Conservation (phyloP, 208 protist species). For the Trypanosoma avium region DNA sequence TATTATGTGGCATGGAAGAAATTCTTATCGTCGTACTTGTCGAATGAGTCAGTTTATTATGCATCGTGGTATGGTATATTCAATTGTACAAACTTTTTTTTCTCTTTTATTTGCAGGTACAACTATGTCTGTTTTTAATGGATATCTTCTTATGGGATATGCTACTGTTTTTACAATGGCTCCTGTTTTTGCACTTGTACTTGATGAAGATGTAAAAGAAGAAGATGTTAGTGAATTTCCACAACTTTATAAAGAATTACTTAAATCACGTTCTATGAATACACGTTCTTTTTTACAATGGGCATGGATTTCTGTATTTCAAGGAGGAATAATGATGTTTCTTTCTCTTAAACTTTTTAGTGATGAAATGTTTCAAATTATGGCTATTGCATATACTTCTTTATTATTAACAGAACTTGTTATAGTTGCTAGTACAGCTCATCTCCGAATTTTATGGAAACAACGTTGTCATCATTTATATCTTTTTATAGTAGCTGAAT, state of each 20-base stretch:
- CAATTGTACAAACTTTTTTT: slow-evolving; percentile 97
- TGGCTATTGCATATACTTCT: slow-evolving; percentile 97
- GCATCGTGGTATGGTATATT: slow-evolving; percentile 98
- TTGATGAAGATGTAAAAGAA: slow-evolving; percentile 96
- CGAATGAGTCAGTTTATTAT: slow-evolving; percentile 97
- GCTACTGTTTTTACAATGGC: slow-evolving; percentile 97
- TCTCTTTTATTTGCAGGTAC: slow-evolving; percentile 97
- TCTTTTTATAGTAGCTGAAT: slow-evolving; percentile 87
- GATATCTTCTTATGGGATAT: slow-evolving; percentile 96
- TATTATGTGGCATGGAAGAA: slow-evolving; percentile 90
- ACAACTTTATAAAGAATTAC: slow-evolving; percentile 97
- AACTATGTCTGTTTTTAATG: slow-evolving; percentile 97
- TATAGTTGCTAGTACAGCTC: slow-evolving; percentile 94
- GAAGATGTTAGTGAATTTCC: slow-evolving; percentile 94
- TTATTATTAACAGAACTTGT: slow-evolving; percentile 97
- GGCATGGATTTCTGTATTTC: slow-evolving; percentile 84
- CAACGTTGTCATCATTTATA: slow-evolving; percentile 70
- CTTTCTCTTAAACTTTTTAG: slow-evolving; percentile 95
- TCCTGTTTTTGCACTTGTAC: slow-evolving; percentile 97
- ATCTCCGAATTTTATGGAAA: slow-evolving; percentile 84
- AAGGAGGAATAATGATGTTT: slow-evolving; percentile 97
- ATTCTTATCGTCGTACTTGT: slow-evolving; percentile 92
- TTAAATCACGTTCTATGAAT: slow-evolving; percentile 94
- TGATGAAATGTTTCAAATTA: slow-evolving; percentile 94
- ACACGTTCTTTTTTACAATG: slow-evolving; percentile 82